Conservation (phyloP, 257 asterid species). For the Solanum dulcamara region DNA sequence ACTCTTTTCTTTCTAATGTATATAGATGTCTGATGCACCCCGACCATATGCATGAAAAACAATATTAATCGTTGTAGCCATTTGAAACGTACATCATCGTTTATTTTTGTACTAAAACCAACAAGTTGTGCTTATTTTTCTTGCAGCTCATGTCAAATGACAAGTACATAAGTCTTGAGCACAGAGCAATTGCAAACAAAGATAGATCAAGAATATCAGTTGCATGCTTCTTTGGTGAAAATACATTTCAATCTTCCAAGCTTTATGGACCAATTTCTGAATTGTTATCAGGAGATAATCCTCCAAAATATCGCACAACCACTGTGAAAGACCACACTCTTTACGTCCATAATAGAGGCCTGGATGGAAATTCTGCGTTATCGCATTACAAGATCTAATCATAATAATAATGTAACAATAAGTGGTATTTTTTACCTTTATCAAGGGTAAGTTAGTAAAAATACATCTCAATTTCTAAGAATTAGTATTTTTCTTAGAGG, state of each 20-base stretch:
- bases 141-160: constrained; percentile 45
- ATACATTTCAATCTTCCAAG: constrained; percentile 15
- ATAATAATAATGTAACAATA: neutral
- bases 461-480: too few relatives aligned
- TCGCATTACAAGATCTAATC: constrained; percentile 33
- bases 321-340: constrained; percentile 29
- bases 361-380: constrained; percentile 35
- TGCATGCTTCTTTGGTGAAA: constrained; percentile 47
- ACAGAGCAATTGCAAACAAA: constrained; percentile 35
- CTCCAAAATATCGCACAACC: constrained; percentile 43
- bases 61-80: too few relatives aligned
- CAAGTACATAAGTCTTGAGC: constrained; percentile 42
- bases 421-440: too few relatives aligned
- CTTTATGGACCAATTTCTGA: constrained; percentile 44
- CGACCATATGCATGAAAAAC: too few relatives aligned
- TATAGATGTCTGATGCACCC: too few relatives aligned
- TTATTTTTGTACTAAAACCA: neutral
- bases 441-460: too few relatives aligned
- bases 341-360: constrained; percentile 25
- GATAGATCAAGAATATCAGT: constrained; percentile 51
- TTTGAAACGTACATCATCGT: too few relatives aligned
- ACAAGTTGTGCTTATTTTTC: neutral
- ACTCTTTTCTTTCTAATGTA: neutral
- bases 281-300: constrained; percentile 38
- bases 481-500: too few relatives aligned